Percentiles rank a stretch among this genome's conserved stretches.
Conservation (phyloP, 208 protist species). For the Crithidia expoeki region DNA sequence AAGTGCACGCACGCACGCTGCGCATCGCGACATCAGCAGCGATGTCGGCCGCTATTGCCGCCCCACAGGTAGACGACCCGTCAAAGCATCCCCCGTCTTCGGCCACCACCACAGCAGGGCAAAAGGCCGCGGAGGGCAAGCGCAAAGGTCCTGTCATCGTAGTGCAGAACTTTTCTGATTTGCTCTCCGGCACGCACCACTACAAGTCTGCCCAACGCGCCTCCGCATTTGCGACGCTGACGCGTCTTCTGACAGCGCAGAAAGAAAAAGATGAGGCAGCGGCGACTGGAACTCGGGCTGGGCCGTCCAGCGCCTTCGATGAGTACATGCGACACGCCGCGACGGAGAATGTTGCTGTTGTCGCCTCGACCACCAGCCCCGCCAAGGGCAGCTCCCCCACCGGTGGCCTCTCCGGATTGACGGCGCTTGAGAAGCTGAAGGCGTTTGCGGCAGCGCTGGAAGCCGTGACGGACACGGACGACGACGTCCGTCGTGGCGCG, state of each 20-base stretch:
- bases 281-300: conserved; percentile 1
- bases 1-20: conserved; percentile 83
- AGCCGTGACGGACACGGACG: conserved; percentile 76
- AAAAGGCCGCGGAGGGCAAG: conserved; percentile 3
- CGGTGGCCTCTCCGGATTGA: conserved; percentile 25
- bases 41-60: conserved; percentile 33
- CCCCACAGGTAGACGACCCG: conserved; percentile 14
- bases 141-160: conserved; percentile 21
- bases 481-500: conserved; percentile 59
- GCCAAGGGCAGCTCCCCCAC: neutral
- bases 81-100: conserved; percentile 13
- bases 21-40: conserved; percentile 59
- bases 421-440: conserved; percentile 55
- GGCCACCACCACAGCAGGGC: conserved; percentile 16
- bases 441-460: conserved; percentile 66
- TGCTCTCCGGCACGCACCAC: conserved; percentile 56
- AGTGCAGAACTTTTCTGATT: conserved; percentile 50
- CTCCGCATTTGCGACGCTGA: conserved; percentile 61
- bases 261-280: conserved; percentile 22
- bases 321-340: conserved; percentile 29
- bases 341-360: neutral
- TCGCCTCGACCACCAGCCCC: neutral
- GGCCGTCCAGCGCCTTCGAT: conserved; percentile 17
- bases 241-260: conserved; percentile 37
- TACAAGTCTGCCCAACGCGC: conserved; percentile 68